These are phyloP conservation scores for Bipolaris cookei DNA, from an alignment of 2,329 filamentous ascomycete species.

Conservation along the genomic window DNA sequence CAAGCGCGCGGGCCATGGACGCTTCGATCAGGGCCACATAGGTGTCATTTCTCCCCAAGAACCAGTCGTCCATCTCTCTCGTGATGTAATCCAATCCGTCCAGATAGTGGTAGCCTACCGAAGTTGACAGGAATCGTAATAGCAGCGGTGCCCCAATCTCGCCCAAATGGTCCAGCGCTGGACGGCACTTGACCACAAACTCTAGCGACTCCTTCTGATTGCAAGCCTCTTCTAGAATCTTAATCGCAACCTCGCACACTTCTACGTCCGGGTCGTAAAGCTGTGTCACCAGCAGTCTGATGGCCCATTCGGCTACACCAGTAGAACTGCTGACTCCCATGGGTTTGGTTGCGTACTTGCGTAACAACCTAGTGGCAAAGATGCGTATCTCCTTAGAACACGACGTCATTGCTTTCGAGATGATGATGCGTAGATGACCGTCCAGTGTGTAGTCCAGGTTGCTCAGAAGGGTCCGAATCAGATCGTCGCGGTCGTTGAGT, in stretches of 20 bases:
- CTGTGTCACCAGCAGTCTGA: constrained; percentile 95
- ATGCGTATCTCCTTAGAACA: constrained; percentile 91
- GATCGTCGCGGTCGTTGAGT: constrained; percentile 84
- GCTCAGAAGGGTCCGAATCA: constrained; percentile 85
- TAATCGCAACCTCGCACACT: constrained; percentile 94
- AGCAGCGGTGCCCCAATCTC: constrained; percentile 95
- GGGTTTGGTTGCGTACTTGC: constrained; percentile 78
- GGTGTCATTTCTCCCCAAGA: constrained; percentile 92
- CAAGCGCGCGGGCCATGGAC: constrained; percentile 85
- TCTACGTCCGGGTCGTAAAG: constrained; percentile 97
- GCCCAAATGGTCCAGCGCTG: constrained; percentile 90
- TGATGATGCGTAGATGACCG: constrained; percentile 87
- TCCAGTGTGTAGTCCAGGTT: constrained; percentile 88
- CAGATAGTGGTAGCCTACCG: constrained; percentile 95
- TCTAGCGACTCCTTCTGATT: constrained; percentile 90
- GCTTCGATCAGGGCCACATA: constrained; percentile 95
- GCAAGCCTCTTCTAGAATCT: constrained; percentile 96
- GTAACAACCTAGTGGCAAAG: constrained; percentile 82
- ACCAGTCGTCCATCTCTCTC: constrained; percentile 99
- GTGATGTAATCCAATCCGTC: constrained; percentile 98
- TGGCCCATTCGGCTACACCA: constrained; percentile 91
- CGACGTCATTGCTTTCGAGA: constrained; percentile 92
- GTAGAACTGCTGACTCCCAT: constrained; percentile 52
- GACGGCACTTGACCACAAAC: constrained; percentile 95
- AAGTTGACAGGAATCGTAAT: constrained; percentile 90